Percentiles rank a stretch among this genome's conserved stretches.
Evolutionary conservation across 2,329 filamentous ascomycete genomes (phyloP).

Genomic region (Trichothecium sympodiale): DNA sequence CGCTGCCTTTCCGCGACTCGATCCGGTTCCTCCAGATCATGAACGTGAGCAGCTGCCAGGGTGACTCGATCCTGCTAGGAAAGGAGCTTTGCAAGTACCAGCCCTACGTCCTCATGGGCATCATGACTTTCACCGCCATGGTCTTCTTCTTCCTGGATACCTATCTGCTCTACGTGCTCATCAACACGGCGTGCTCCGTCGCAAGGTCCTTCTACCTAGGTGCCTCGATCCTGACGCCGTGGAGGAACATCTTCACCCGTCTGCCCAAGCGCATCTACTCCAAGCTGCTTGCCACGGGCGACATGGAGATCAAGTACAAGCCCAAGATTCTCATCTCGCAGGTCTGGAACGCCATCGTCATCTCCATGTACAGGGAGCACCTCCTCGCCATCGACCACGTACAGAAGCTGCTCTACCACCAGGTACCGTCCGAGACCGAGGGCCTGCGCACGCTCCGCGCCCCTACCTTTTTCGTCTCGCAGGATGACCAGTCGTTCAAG

Average conservation of each 20-base stretch:
- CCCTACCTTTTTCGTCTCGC: conserved; percentile 97
- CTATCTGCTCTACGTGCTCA: conserved; percentile 93
- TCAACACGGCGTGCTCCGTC: conserved; percentile 90
- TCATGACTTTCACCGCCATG: conserved; percentile 92
- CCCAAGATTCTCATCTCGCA: conserved; percentile 98
- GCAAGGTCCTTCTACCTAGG: conserved; percentile 95
- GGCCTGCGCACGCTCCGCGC: conserved; percentile 92
- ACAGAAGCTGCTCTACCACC: conserved; percentile 95
- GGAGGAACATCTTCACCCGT: conserved; percentile 97
- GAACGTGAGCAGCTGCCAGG: conserved; percentile 63
- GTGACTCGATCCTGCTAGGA: conserved; percentile 52
- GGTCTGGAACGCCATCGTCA: conserved; percentile 98
- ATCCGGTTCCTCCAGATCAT: conserved; percentile 82
- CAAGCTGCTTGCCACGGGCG: conserved; percentile 91
- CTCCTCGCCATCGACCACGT: conserved; percentile 95
- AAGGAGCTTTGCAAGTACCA: conserved; percentile 65
- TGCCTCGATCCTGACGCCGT: conserved; percentile 96
- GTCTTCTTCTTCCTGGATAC: conserved; percentile 98
- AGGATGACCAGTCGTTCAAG: conserved; percentile 99
- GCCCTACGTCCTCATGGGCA: conserved; percentile 67
- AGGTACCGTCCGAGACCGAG: conserved; percentile 97
- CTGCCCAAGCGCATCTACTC: conserved; percentile 98
- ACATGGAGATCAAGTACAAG: conserved; percentile 99
- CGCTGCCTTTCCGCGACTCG: conserved; percentile 84
- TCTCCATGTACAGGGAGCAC: conserved; percentile 99